Percentiles rank a stretch among this genome's conserved stretches.
These are phyloP conservation scores for Kodamaea sp. DNA, from an alignment of 1,139 yeast genomes.

Conservation along the genomic window DNA sequence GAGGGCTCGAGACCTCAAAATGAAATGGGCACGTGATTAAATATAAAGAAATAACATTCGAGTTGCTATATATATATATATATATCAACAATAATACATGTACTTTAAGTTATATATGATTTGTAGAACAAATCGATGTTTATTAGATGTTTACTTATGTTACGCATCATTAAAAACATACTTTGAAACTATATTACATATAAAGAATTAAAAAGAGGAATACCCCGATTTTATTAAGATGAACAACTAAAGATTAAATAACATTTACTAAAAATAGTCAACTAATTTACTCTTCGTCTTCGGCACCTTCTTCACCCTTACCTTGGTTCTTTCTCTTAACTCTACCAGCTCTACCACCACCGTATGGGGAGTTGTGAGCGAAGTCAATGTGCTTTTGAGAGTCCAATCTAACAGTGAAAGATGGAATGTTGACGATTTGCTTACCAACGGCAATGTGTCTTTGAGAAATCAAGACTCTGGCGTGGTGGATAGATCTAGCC, in stretches of 20 bases:
- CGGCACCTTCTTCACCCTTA: constrained; percentile 66
- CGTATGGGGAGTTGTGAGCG: constrained; percentile 98
- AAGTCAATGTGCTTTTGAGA: constrained; percentile 99
- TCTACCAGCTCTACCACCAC: constrained; percentile 99
- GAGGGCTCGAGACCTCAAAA: constrained; percentile 15
- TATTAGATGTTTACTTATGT: not conserved
- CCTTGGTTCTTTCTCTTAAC: constrained; percentile 95
- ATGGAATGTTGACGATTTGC: constrained; percentile 98
- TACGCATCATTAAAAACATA: constrained; percentile 4
- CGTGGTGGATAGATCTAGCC: constrained; percentile 99
- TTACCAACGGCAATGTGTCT: constrained; percentile 99
- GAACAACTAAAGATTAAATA: constrained; percentile 5
- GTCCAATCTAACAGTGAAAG: constrained; percentile 99
- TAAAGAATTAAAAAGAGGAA: constrained; percentile 8
- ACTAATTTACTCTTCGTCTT: constrained; percentile 54
- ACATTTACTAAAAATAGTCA: constrained; percentile 12
- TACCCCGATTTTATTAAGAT: constrained; percentile 6
- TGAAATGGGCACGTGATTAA: constrained; percentile 7
- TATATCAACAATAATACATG: not conserved
- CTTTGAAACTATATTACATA: constrained; percentile 8
- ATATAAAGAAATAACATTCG: not conserved
- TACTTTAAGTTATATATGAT: not conserved
- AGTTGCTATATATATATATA: too few species aligned
- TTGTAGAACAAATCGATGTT: not conserved
- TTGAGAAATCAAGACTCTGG: constrained; percentile 97